Base-by-base conservation (phyloP, 2,329 filamentous ascomycete species). In the Periglandula ipomoeae region DNA sequence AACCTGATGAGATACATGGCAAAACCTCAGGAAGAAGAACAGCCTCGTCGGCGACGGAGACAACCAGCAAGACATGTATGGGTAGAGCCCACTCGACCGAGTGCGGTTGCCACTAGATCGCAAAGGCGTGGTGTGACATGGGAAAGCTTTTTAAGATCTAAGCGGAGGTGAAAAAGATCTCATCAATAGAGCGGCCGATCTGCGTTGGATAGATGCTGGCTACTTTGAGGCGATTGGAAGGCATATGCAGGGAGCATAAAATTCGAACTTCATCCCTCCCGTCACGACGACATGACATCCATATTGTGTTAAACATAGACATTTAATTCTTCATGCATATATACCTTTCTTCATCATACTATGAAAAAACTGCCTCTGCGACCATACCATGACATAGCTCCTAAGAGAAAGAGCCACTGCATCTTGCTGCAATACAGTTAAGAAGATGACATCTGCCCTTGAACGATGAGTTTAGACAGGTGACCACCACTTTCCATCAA, bases 391-490 rank as follows among this genome's bases (percentile, higher is more conserved):
- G 11, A 10, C 1, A 11, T 32, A 4, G 8, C 11, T 10, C 9
- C 27, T 4, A 32, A 32, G 4, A 10, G 6, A 32, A 32, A 15
- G 9, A 32, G 30, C 30, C 8, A 32, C 8, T 27, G 15, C 19
- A 19, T n/a, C 17, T 22, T 26, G n/a, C 15, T 32, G 30, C 15
- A 32, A 32, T 15, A 15, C 30, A 11, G 30, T 32, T 15, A 32
- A 15, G 30, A 32, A 39, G 37, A n/a, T 46, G 13, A 23, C 27
- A 52, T 57, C 19, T 41, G 42, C 8, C 55, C 65, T 8, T 65
- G 62, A 3, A 64, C 64, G n/a, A 78, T 53, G 35, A 81, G 61
- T 54, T 70, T 66, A 17, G 74, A 61, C 62, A 81, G 77, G 34
- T 67, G 68, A 0, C 72, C 73, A 3, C 59, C 62, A 17, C 46